phyloP scores from a whole-genome alignment of 2,329 filamentous ascomycete genomes.

The Fusarium scirpi region DNA sequence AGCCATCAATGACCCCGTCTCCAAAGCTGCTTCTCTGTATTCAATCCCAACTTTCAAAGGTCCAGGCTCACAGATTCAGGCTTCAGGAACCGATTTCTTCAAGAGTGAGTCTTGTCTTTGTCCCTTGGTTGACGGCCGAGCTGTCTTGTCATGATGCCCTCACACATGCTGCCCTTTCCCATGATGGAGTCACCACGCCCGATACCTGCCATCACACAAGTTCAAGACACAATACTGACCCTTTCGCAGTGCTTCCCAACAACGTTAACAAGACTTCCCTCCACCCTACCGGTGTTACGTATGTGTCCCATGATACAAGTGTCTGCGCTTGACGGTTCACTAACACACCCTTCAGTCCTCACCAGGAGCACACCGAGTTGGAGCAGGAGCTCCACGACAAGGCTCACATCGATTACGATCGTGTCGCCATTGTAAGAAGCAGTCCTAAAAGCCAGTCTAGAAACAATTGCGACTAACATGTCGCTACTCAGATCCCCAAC shows the following conservation, averaged over 20 bases:
- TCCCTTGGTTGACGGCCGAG: conserved; percentile 7
- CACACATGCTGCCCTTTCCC: conserved; percentile 20
- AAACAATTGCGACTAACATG: conserved; percentile 24
- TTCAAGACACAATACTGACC: conserved; percentile 38
- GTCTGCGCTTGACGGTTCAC: conserved; percentile 35
- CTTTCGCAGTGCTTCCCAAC: conserved; percentile 62
- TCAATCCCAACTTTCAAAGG: conserved; percentile 54
- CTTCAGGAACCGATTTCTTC: conserved; percentile 55
- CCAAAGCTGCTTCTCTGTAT: conserved; percentile 55
- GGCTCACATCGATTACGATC: conserved; percentile 99
- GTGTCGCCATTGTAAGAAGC: conserved; percentile 90
- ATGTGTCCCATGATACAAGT: conserved; percentile 58
- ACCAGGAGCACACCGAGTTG: conserved; percentile 92
- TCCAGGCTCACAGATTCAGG: conserved; percentile 55
- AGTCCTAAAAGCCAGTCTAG: not conserved
- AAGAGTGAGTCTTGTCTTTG: conserved; percentile 54
- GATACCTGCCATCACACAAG: conserved; percentile 5
- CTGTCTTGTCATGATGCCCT: conserved; percentile 26
- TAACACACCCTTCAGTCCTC: conserved; percentile 69
- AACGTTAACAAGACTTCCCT: conserved; percentile 91
- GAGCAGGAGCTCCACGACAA: conserved; percentile 97
- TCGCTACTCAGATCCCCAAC: conserved; percentile 75
- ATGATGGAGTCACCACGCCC: conserved; percentile 14
- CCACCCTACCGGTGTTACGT: conserved; percentile 91
- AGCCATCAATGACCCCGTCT: conserved; percentile 57